A percentile compares a stretch with the other conserved stretches of the same genome.
These are phyloP conservation scores for Bertia moriformis DNA, from an alignment of 2,329 filamentous ascomycete species.

Conservation along the genomic window DNA sequence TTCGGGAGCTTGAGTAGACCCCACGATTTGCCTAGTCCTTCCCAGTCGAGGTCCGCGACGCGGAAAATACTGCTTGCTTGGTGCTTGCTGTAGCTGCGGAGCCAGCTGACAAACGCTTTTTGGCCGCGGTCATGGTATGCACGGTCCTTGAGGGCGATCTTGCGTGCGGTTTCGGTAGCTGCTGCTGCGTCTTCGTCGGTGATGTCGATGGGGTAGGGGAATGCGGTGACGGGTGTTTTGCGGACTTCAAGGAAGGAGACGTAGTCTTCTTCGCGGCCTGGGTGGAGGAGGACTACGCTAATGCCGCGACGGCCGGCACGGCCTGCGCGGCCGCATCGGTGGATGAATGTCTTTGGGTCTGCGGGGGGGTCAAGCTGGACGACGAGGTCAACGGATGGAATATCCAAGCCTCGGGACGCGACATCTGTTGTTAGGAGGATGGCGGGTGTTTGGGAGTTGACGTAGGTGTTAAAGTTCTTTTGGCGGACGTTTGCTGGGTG, in stretches of 20 bases:
- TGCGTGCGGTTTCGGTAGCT: constrained; percentile 32
- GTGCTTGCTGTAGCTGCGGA: constrained; percentile 59
- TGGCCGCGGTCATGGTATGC: constrained; percentile 50
- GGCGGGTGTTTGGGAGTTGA: constrained; percentile 38
- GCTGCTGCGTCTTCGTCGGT: constrained; percentile 30
- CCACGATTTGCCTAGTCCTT: constrained; percentile 48
- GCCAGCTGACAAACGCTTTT: constrained; percentile 58
- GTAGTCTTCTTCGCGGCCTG: constrained; percentile 58
- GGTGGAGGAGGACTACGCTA: constrained; percentile 50
- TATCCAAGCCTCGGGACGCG: constrained; percentile 57
- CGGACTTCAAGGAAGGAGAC: constrained; percentile 53
- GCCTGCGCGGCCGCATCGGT: constrained; percentile 55
- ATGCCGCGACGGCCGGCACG: constrained; percentile 55
- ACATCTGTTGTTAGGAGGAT: constrained; percentile 62
- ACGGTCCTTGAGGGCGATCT: constrained; percentile 19
- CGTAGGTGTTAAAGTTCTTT: constrained; percentile 54
- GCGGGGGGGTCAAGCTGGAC: constrained; percentile 58
- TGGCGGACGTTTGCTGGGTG: constrained; percentile 56
- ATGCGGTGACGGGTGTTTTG: constrained; percentile 46
- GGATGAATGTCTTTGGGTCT: constrained; percentile 62
- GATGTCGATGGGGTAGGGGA: constrained; percentile 26
- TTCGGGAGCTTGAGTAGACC: constrained; percentile 52
- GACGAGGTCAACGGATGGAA: constrained; percentile 58
- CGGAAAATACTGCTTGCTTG: constrained; percentile 59
- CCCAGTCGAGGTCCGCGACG: constrained; percentile 52